phyloP scores from a whole-genome alignment of 805 yeast genomes.

The Saccharomyces mikatae region DNA sequence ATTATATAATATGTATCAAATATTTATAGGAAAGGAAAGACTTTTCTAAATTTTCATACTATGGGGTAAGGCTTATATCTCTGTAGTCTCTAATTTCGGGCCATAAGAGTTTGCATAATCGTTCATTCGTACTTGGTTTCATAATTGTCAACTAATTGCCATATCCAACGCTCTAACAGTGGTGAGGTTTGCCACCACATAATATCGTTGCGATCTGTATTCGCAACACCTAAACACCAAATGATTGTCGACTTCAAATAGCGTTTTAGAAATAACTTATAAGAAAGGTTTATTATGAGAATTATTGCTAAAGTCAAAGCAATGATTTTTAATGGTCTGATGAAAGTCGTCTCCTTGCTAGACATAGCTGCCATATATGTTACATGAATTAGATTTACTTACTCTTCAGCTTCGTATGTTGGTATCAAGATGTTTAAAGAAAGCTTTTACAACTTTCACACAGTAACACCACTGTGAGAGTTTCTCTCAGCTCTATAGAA shows the following conservation, averaged over 20 bases:
- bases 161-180: slow-evolving; percentile 14
- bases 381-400: neutral
- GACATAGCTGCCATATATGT: neutral
- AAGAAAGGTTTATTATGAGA: neutral
- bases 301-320: neutral
- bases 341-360: neutral
- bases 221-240: slow-evolving; percentile 2
- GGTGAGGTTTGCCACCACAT: slow-evolving; percentile 27
- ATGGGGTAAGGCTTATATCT: neutral
- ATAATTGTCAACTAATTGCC: slow-evolving; percentile 19
- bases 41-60: neutral
- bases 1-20: neutral
- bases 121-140: slow-evolving; percentile 4
- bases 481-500: neutral
- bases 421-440: neutral
- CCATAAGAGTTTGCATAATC: neutral
- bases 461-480: neutral
- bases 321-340: neutral
- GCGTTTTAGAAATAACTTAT: neutral
- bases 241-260: neutral
- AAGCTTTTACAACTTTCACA: no score
- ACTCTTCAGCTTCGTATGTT: neutral
- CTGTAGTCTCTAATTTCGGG: neutral
- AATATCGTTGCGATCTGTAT: slow-evolving; percentile 10
- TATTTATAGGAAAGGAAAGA: neutral